A percentile compares a stretch with the other conserved stretches of the same genome.
Conservation (phyloP, 306 rosid species). For the Prunus armeniaca region DNA sequence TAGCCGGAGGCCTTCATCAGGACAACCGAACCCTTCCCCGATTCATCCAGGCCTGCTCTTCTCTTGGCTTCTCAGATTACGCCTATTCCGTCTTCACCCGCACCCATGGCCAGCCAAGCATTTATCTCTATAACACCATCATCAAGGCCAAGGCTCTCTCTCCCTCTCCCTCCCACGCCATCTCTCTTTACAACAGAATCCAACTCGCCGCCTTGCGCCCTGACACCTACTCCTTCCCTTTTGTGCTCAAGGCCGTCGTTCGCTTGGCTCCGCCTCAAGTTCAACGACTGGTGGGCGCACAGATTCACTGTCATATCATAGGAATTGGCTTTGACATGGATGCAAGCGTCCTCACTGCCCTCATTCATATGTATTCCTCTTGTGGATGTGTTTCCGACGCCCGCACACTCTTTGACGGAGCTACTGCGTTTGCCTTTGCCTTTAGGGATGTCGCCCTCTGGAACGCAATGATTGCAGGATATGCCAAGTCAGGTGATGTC, state of each 20-base stretch:
- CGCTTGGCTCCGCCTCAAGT: constrained; percentile 4
- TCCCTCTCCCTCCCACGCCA: constrained; percentile 24
- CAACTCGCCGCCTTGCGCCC: constrained; percentile 31
- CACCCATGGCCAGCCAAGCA: constrained; percentile 16
- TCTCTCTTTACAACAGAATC: constrained; percentile 34
- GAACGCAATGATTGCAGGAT: constrained; percentile 61
- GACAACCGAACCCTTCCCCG: constrained; percentile 43
- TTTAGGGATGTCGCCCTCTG: constrained; percentile 31
- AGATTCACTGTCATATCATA: constrained; percentile 50
- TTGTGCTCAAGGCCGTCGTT: constrained; percentile 50
- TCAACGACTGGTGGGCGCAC: constrained; percentile 28
- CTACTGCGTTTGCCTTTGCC: background rate
- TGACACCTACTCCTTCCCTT: constrained; percentile 60
- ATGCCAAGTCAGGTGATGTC: constrained; percentile 52
- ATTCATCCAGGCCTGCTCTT: constrained; percentile 42
- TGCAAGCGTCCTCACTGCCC: constrained; percentile 32
- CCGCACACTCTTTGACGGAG: constrained; percentile 49
- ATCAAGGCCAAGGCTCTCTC: constrained; percentile 44
- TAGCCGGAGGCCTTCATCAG: constrained; percentile 37
- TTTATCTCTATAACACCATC: constrained; percentile 40
- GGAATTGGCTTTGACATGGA: constrained; percentile 37
- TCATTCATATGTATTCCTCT: constrained; percentile 56
- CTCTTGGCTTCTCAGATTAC: constrained; percentile 37
- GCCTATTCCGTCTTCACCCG: constrained; percentile 44
- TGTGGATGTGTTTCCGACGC: constrained; percentile 40